These are phyloP conservation scores for Phytopythium litorale DNA, from an alignment of 352 stramenopile species.

Conservation along the genomic window DNA sequence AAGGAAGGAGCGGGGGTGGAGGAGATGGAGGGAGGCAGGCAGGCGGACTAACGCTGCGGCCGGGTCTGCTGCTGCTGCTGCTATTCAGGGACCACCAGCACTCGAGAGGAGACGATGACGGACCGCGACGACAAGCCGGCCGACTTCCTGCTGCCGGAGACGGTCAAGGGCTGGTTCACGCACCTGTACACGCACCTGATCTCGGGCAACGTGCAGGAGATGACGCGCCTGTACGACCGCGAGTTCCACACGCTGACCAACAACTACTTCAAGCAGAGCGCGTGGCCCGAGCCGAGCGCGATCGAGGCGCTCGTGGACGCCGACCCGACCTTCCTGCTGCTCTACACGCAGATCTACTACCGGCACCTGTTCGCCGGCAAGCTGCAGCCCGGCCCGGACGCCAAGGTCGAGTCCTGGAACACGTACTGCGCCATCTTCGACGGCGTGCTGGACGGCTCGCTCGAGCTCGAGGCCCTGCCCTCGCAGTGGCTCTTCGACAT, in stretches of 20 bases:
- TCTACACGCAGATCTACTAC: conserved; percentile 97
- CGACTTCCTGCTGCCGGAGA: conserved; percentile 86
- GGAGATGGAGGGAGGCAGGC: not conserved
- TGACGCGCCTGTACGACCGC: conserved; percentile 85
- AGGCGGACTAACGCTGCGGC: not conserved
- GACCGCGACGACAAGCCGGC: conserved; percentile 82
- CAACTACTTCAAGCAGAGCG: conserved; percentile 94
- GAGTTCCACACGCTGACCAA: conserved; percentile 86
- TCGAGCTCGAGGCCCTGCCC: conserved; percentile 85
- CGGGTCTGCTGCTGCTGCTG: not conserved
- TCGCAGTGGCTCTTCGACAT: conserved; percentile 98
- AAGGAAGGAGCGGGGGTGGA: not conserved
- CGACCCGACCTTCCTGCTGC: conserved; percentile 90
- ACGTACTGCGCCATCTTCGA: conserved; percentile 96
- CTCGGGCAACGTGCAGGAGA: conserved; percentile 75
- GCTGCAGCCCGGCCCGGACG: conserved; percentile 82
- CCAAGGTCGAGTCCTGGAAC: conserved; percentile 90
- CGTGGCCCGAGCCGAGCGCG: conserved; percentile 92
- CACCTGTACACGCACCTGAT: conserved; percentile 86
- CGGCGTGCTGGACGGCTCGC: conserved; percentile 81
- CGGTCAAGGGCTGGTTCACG: conserved; percentile 87
- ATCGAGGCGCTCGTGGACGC: conserved; percentile 80
- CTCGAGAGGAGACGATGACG: conserved; percentile 27
- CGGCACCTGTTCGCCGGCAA: conserved; percentile 93
- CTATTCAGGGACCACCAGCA: not conserved